Evolutionary conservation across 2,329 filamentous ascomycete genomes (phyloP), one percentile per base, ranked within the genome.

Genomic region (Ilyonectria sp.): DNA sequence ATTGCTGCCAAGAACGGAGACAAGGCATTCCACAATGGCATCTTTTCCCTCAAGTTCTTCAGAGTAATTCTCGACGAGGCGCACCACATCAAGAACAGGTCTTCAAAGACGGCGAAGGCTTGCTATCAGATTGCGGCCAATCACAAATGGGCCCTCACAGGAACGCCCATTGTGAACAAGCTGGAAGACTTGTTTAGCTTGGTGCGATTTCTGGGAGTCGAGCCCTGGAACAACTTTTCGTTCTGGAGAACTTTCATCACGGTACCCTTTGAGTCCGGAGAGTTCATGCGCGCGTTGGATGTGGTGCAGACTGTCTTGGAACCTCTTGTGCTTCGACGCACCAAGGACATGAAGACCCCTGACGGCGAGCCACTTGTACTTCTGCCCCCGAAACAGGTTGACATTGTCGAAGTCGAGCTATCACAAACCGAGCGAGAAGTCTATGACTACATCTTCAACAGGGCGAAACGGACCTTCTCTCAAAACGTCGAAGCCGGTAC

Each of bases 181-280:
- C 86, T 99, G 1, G 95, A 98, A 79, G 96, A 98, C 80, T 84
- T 99, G 15, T 98, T 98, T 82, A 97, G 94, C 76, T 83, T 99
- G 43, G 94, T 98, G 13, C 91, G 94, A 3, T 99, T 98, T 81
- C 84, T 99, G 11, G 91, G 94, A 63, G 96, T 99, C 4, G 95
- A 98, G 78, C 96, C 96, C 0, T 99, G 96, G 96, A 96, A 93
- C 76, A 98, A 98, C 79, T 99, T 99, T 80, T 97, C 95, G 0
- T 99, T 97, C 82, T 99, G 96, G 96, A 95, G 95, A 78, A 98
- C 96, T 0, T 99, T 99, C 79, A 98, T 99, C 77, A 99, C 96
- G 0, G 92, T 97, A 1, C 96, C 96, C 0, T 99, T 99, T 71
- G 96, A 99, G 79, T 95, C 94, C 0, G 96, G 96, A 72, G 93